Percentiles rank a stretch among this genome's conserved stretches.
Evolutionary conservation across 2,329 filamentous ascomycete species (phyloP).

Genomic region (Diplodia intermedia): DNA sequence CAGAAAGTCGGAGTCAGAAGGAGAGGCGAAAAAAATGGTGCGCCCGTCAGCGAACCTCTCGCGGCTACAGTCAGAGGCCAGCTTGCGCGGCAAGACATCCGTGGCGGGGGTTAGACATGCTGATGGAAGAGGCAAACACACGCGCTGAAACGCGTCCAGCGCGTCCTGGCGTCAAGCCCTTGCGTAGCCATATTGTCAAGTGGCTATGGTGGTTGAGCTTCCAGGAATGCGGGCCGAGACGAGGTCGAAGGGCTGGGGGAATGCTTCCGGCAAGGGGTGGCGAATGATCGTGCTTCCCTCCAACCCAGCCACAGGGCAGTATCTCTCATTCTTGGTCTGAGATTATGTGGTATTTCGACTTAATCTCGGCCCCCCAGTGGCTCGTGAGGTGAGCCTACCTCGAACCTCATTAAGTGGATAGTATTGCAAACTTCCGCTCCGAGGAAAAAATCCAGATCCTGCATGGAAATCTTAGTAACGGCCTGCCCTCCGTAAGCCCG

Average conservation of each 20-base stretch:
- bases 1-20: conserved; percentile 29
- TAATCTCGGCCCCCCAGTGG: conserved; percentile 48
- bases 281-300: conserved; percentile 37
- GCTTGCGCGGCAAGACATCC: conserved; percentile 39
- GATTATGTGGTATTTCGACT: conserved; percentile 54
- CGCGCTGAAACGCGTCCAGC: conserved; percentile 34
- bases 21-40: conserved; percentile 12
- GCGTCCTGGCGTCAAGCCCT: conserved; percentile 38
- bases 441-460: conserved; percentile 36
- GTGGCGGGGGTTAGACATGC: conserved; percentile 35
- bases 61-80: conserved; percentile 39
- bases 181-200: conserved; percentile 37
- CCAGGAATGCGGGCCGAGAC: conserved; percentile 42
- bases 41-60: conserved; percentile 28
- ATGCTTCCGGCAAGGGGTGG: conserved; percentile 42
- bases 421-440: conserved; percentile 55
- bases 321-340: conserved; percentile 34
- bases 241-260: conserved; percentile 34
- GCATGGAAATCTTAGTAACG: neutral
- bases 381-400: conserved; percentile 50
- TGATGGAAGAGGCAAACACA: conserved; percentile 37
- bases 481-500: neutral
- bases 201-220: conserved; percentile 31
- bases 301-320: conserved; percentile 17
- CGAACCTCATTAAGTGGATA: conserved; percentile 60